phyloP scores from a whole-genome alignment of 2,329 filamentous ascomycete genomes.

The Madurella fahalii region DNA sequence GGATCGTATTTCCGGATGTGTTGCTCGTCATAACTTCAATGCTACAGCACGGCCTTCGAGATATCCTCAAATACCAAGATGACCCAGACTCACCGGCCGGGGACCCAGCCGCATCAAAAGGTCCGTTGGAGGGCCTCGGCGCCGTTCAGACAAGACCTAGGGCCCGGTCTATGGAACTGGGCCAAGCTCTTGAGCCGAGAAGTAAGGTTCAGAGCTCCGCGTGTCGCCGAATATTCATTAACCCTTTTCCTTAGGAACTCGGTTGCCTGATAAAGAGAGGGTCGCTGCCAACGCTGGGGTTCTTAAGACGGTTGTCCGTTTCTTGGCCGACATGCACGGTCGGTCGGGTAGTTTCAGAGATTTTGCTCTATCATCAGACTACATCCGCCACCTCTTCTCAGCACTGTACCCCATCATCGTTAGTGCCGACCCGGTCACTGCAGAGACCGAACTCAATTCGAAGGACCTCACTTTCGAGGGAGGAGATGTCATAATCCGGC shows the following conservation, averaged over 20 bases:
- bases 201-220: conserved; percentile 38
- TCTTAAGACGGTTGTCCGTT: conserved; percentile 71
- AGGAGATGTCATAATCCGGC: conserved; percentile 76
- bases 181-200: conserved; percentile 53
- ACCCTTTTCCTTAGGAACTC: conserved; percentile 33
- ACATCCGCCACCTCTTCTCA: conserved; percentile 72
- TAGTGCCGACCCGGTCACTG: conserved; percentile 75
- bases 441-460: conserved; percentile 83
- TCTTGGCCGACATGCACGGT: conserved; percentile 73
- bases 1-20: conserved; percentile 71
- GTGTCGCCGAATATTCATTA: background rate
- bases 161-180: conserved; percentile 63
- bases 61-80: conserved; percentile 59
- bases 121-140: conserved; percentile 24
- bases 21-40: conserved; percentile 78
- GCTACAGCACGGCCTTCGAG: conserved; percentile 79
- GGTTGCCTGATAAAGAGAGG: conserved; percentile 43
- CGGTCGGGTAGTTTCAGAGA: conserved; percentile 76
- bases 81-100: conserved; percentile 52
- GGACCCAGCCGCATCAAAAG: conserved; percentile 24
- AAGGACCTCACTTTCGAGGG: conserved; percentile 82
- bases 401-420: conserved; percentile 86
- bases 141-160: conserved; percentile 38
- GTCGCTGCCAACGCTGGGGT: conserved; percentile 59
- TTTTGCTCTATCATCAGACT: conserved; percentile 74